Base-by-base conservation (phyloP, 2,329 filamentous ascomycete genomes). In the Xylariaceae sp. region DNA sequence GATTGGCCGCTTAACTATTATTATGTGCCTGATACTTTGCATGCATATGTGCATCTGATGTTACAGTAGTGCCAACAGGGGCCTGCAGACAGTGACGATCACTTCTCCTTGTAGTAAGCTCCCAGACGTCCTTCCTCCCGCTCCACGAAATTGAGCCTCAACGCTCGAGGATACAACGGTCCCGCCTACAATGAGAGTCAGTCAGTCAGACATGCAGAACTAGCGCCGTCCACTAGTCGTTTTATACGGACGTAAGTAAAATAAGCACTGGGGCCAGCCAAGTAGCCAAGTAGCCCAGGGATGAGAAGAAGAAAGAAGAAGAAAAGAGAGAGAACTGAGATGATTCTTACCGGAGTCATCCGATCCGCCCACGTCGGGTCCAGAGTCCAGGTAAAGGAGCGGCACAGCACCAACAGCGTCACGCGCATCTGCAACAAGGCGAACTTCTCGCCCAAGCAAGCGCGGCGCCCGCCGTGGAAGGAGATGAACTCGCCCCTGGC, bases 401-500 rank as follows among this genome's bases (percentile, higher is more conserved):
- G 58, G n/a, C 73, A 56, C 47, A 74, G 57, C 44, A 70, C 66
- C 7, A 70, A 67, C 42, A 76, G 57, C 0, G 72, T 71, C 14
- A 71, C 66, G 32, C 72, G 69, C 40, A 75, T 62, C 54, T 75
- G 65, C 44, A 74, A 57, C 65, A 77, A 59, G 4, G 74, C 75
- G 54, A 75, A 77, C 42, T 67, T 69, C 63, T 77, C 72, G 0
- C 76, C 76, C 23, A 78, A 60, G 57, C 76, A 78, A 4, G 71
- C 71, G 42, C 76, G 65, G 12, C 68, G 65, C 4, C 74, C 74
- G 10, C 75, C 74, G 46, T 78, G 74, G 55, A 78, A 78, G 20
- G 72, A 72, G 52, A 77, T 75, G 56, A 77, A 77, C 21, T 72
- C 69, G 18, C 71, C 74, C 47, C 70, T 72, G 7, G 68, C 69